These are phyloP conservation scores for Apiospora sp. DNA, from an alignment of 2,329 filamentous ascomycete species.

Conservation along the genomic window DNA sequence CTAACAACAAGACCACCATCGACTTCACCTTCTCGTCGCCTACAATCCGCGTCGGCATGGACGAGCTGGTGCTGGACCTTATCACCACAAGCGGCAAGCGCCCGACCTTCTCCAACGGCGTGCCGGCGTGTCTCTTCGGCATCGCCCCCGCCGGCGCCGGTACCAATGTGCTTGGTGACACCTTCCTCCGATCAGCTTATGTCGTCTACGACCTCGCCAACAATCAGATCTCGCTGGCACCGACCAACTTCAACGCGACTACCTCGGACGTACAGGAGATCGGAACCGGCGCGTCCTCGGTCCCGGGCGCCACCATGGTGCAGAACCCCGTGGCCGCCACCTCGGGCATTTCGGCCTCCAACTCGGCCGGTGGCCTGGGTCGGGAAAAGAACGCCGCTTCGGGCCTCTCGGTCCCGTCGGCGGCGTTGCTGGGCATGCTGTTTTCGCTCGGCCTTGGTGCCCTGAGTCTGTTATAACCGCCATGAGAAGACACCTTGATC, in stretches of 20 bases:
- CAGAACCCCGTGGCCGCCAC: slow-evolving; percentile 58
- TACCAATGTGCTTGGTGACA: slow-evolving; percentile 74
- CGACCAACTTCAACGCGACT: slow-evolving; percentile 68
- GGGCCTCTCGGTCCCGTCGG: background rate
- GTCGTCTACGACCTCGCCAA: slow-evolving; percentile 78
- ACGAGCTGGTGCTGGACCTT: slow-evolving; percentile 66
- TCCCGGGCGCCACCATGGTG: slow-evolving; percentile 64
- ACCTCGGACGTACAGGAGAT: slow-evolving; percentile 63
- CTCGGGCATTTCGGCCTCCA: slow-evolving; percentile 44
- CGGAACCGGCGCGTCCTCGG: slow-evolving; percentile 51
- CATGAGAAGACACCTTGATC: background rate
- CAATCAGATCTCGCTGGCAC: slow-evolving; percentile 74
- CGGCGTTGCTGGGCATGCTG: background rate
- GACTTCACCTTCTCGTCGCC: slow-evolving; percentile 63
- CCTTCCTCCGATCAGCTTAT: slow-evolving; percentile 78
- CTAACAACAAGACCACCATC: slow-evolving; percentile 49
- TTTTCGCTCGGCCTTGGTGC: background rate
- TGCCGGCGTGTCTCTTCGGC: slow-evolving; percentile 70
- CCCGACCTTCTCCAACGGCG: slow-evolving; percentile 61
- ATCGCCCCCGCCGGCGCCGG: slow-evolving; percentile 64
- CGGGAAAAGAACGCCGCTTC: slow-evolving; percentile 13
- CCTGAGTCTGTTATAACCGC: background rate
- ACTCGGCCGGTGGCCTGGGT: background rate
- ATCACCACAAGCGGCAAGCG: slow-evolving; percentile 54
- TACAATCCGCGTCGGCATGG: slow-evolving; percentile 62